Base-by-base conservation (phyloP, 225 moss, liverwort and hornwort genomes). In the Antitrichia curtipendula region DNA sequence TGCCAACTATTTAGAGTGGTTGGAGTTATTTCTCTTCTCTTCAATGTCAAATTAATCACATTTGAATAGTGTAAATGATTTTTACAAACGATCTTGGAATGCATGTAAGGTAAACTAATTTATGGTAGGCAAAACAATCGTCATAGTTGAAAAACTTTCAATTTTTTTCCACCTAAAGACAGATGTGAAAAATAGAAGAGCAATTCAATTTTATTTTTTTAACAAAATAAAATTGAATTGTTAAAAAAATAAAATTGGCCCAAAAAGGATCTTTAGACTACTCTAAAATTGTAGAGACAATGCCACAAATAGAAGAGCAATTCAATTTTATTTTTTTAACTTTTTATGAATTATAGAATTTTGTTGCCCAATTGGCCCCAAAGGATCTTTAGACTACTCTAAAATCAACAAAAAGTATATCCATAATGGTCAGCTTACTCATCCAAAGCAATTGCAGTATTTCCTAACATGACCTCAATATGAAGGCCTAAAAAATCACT, bases 401-500 rank as follows among this genome's bases (percentile, higher is more conserved):
- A 3, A 27, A 71, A 27, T 3, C 5, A 38, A n/a, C 22, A 27
- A 43, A 71, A 71, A 43, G 0, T 8, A 2, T 43, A 16, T 16
- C 3, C 2, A 25, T 3, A 6, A 9, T 27, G 43, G 9, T 43
- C 6, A 43, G 2, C 0, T 71, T 71, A 16, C 1, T 27, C 5
- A 71, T 9, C 9, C 27, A 27, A 65, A 16, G 28, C 0, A 41
- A 0, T 22, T 38, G 3, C 4, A 23, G 13, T 38, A 23, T 38
- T n/a, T 68, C 0, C 4, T 41, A 23, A 38, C 1, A 68, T 38
- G 16, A 16, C 5, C 0, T 8, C 5, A 41, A 41, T 0, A 66
- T 11, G 1, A n/a, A n/a, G 21, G 11, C 6, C 4, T n/a, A n/a
- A 4, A n/a, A 66, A 22, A 2, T n/a, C 7, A n/a, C 4, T n/a